phyloP scores from a whole-genome alignment of 2,329 filamentous ascomycete genomes.

The Stagonosporopsis tanaceti region DNA sequence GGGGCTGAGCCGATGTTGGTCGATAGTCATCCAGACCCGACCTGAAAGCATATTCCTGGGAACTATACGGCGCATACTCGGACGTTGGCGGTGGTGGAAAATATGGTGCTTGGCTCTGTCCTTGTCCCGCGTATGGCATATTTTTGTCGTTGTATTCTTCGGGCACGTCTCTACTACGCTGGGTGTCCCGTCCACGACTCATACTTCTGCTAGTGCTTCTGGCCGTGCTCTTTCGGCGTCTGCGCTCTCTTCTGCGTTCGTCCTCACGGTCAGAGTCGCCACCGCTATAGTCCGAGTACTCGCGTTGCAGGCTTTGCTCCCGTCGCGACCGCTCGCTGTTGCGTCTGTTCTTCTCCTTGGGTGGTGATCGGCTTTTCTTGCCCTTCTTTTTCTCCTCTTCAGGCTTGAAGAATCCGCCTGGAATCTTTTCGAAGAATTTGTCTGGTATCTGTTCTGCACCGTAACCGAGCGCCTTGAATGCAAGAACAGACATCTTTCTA shows the following conservation, averaged over 20 bases:
- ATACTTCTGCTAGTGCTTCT: constrained; percentile 34
- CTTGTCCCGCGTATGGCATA: constrained; percentile 41
- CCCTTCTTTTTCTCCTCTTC: constrained; percentile 39
- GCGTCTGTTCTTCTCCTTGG: constrained; percentile 26
- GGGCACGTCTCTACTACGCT: constrained; percentile 36
- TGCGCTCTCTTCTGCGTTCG: constrained; percentile 33
- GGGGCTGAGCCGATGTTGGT: constrained; percentile 34
- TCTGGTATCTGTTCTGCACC: constrained; percentile 51
- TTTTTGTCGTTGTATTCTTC: constrained; percentile 32
- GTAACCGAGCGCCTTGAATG: constrained; percentile 50
- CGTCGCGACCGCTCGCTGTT: constrained; percentile 33
- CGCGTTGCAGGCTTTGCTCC: constrained; percentile 37
- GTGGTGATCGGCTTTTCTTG: constrained; percentile 28
- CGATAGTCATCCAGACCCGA: constrained; percentile 32
- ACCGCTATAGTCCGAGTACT: constrained; percentile 40
- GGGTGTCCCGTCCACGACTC: constrained; percentile 40
- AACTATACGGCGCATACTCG: constrained; percentile 48
- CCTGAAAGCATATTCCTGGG: constrained; percentile 43
- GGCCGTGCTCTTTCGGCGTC: constrained; percentile 39
- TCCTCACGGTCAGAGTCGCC: constrained; percentile 44
- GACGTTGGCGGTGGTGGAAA: constrained; percentile 45
- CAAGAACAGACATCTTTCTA: constrained; percentile 47
- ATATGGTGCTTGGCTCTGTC: constrained; percentile 33
- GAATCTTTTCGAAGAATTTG: constrained; percentile 48
- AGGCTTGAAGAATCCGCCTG: constrained; percentile 49